Base-by-base conservation (phyloP, 2,329 filamentous ascomycete species). In the Calcarisporium arbuscula region DNA sequence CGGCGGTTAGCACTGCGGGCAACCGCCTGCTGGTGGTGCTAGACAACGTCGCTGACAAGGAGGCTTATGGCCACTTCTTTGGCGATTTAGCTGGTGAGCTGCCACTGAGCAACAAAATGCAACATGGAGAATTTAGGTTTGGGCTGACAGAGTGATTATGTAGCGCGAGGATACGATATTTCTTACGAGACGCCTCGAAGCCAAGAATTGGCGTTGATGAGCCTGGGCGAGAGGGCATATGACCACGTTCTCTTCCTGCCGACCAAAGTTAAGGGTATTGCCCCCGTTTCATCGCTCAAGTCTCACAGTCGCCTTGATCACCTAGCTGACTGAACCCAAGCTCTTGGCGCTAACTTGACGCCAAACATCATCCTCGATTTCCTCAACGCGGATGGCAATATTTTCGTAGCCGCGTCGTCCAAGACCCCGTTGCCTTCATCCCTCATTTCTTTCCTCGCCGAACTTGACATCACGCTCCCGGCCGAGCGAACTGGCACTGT, bases 211-310 rank as follows among this genome's bases (percentile, higher is more conserved):
- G 73, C 77, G 33, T 72, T 98, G 46, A 94, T 95, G 68, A 72
- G 78, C 55, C 79, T 92, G 44, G 92, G 90, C 56, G 86, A 92
- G 66, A 80, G 84, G 58, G 79, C 77, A 44, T 96, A 89, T 63
- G 90, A 96, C 64, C 90, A 98, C 63, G 67, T 96, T 45, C 62
- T 96, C 45, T 73, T 98, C 48, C 77, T 96, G 45, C 92, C 92
- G 34, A 79, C 82, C 40, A 94, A 90, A 63, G 78, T 85, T 20
- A 98, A 98, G 75, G 89, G 84, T 87, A n/a, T n/a, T n/a, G n/a
- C n/a, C n/a, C n/a, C n/a, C n/a, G n/a, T n/a, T n/a, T n/a, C n/a
- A n/a, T 57, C 36, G 59, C 49, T 18, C 6, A 9, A 15, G 10
- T 5, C 7, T 21, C 5, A 16, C 28, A 18, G 21, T 14, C 17